Conservation (phyloP, 345 rosid species). For the Corchorus capsularis region DNA sequence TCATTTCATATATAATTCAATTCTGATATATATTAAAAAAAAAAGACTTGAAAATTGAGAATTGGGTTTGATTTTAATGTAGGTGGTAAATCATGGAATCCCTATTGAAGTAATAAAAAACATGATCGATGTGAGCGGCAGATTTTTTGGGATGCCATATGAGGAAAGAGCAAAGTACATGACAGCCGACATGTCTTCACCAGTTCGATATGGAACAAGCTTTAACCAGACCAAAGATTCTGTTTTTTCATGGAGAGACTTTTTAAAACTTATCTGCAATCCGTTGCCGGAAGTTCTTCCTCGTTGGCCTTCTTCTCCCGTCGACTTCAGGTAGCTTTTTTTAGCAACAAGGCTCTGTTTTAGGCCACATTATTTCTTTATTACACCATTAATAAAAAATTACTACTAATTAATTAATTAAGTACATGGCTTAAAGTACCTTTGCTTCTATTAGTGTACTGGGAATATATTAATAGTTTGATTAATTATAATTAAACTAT, state of each 20-base stretch:
- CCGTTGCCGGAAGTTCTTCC: constrained; percentile 61
- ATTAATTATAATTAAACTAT: too few species aligned
- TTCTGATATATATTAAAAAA: not conserved
- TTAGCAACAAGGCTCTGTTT: not conserved
- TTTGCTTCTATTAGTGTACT: not conserved
- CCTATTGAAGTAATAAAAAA: constrained; percentile 44
- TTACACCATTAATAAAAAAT: too few species aligned
- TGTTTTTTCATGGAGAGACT: constrained; percentile 93
- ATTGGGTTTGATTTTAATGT: not conserved
- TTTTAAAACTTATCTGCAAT: constrained; percentile 69
- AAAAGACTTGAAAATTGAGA: not conserved
- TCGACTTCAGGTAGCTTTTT: constrained; percentile 56
- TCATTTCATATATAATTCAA: too few species aligned
- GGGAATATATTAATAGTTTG: not conserved
- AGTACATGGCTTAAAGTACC: not conserved
- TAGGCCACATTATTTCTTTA: not conserved
- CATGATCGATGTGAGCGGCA: constrained; percentile 65
- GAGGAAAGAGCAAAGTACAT: constrained; percentile 82
- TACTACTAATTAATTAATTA: too few species aligned
- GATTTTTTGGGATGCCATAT: constrained; percentile 69
- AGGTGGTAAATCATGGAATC: constrained; percentile 87
- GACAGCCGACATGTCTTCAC: constrained; percentile 67
- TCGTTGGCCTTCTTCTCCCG: constrained; percentile 90
- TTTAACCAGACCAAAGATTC: constrained; percentile 81
- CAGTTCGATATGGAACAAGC: constrained; percentile 89